Evolutionary conservation across 352 stramenopile species (phyloP).

Genomic region (Globisporangium solare): DNA sequence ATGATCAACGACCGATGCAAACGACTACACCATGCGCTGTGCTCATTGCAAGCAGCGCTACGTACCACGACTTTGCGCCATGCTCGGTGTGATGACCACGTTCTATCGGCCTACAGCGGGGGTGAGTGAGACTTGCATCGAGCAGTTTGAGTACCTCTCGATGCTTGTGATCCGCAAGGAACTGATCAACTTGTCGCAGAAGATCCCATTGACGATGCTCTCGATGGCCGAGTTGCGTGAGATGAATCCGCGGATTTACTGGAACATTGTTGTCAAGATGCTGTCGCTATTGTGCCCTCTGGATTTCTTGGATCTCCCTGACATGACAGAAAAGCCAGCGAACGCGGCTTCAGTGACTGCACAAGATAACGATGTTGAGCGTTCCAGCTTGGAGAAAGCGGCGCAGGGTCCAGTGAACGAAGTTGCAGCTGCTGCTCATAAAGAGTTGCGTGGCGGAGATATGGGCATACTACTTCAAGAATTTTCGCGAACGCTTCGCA

Average conservation of each 20-base stretch:
- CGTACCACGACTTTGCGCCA: constrained; percentile 31
- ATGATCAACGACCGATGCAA: constrained; percentile 24
- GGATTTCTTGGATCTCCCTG: constrained; percentile 39
- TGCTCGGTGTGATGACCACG: constrained; percentile 28
- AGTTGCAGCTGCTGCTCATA: not conserved
- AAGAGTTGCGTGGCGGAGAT: not conserved
- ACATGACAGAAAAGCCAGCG: constrained; percentile 9
- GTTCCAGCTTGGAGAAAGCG: not conserved
- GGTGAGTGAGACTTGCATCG: constrained; percentile 8
- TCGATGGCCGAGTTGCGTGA: constrained; percentile 28
- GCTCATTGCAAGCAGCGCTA: constrained; percentile 23
- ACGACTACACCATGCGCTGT: constrained; percentile 41
- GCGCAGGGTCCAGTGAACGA: not conserved
- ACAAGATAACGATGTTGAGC: no score
- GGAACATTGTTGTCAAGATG: constrained; percentile 56
- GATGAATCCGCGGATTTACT: constrained; percentile 44
- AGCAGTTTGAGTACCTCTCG: constrained; percentile 45
- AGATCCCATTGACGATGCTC: constrained; percentile 33
- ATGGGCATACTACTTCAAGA: not conserved
- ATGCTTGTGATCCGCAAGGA: constrained; percentile 42
- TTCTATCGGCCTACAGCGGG: constrained; percentile 12
- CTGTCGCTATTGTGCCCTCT: constrained; percentile 35
- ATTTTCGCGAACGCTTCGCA: constrained; percentile 1
- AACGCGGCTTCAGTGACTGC: not conserved
- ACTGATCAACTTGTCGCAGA: constrained; percentile 30